These are phyloP conservation scores for Colletotrichum costaricense DNA, from an alignment of 2,329 filamentous ascomycete species.

Conservation along the genomic window DNA sequence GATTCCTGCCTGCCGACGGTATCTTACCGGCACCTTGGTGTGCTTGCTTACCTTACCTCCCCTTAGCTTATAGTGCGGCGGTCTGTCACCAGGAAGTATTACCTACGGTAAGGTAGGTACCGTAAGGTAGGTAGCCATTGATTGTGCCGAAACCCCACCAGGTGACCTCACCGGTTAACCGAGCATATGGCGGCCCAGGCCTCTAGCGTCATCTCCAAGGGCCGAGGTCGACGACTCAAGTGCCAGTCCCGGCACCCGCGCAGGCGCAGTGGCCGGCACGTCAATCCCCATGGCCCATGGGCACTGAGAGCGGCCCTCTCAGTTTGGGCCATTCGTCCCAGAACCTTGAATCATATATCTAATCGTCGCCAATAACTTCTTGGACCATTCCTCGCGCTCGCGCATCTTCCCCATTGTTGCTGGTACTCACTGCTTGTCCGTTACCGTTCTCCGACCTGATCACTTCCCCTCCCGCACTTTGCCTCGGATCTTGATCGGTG, in stretches of 20 bases:
- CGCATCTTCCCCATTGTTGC: neutral
- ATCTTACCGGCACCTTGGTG: too few species aligned
- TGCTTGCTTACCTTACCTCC: too few species aligned
- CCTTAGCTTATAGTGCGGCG: too few species aligned
- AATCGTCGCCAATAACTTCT: neutral
- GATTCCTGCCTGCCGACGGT: too few species aligned
- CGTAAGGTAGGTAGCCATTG: neutral
- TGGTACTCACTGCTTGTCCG: too few species aligned
- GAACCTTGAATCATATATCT: neutral
- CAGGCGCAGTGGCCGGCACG: neutral
- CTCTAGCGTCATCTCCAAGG: conserved; percentile 5
- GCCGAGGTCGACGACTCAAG: conserved; percentile 21
- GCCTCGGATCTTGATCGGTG: conserved; percentile 23
- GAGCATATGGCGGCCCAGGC: conserved; percentile 5
- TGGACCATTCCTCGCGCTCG: neutral
- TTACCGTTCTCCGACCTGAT: neutral
- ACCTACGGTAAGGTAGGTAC: neutral
- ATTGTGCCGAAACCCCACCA: conserved; percentile 14
- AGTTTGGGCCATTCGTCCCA: conserved; percentile 6
- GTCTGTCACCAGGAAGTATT: neutral
- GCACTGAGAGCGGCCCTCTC: neutral
- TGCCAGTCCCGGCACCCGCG: neutral
- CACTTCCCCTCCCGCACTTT: neutral
- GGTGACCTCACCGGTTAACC: conserved; percentile 28
- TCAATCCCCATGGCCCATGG: neutral